Conservation (phyloP, 2,329 filamentous ascomycete genomes). For the Trichophyton mentagrophytes region DNA sequence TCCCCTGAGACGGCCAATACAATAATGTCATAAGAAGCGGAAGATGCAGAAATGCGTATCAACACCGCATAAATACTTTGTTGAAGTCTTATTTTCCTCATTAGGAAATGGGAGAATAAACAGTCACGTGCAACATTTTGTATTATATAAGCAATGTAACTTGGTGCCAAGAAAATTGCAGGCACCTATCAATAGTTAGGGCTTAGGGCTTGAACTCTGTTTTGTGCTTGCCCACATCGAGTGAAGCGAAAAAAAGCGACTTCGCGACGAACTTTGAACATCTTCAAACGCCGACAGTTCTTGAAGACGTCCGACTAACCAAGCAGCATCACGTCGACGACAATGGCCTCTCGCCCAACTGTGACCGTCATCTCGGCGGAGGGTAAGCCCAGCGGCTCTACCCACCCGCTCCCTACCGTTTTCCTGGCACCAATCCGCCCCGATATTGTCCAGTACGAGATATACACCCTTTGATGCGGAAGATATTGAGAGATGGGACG, state of each 20-base stretch:
- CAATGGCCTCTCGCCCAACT: conserved; percentile 92
- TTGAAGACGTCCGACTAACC: not conserved
- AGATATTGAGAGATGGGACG: not conserved
- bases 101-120: not conserved
- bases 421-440: conserved; percentile 96
- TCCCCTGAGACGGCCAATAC: too few species aligned
- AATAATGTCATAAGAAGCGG: too few species aligned
- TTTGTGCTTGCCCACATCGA: conserved; percentile 19
- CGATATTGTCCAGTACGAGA: conserved; percentile 88
- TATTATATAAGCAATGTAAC: not conserved
- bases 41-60: too few species aligned
- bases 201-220: conserved; percentile 24
- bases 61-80: too few species aligned
- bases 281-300: not conserved
- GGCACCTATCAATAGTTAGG: conserved; percentile 18
- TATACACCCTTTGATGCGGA: not conserved
- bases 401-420: conserved; percentile 87
- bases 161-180: not conserved
- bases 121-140: not conserved
- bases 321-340: conserved; percentile 32
- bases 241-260: conserved; percentile 29
- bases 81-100: not conserved
- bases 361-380: conserved; percentile 95
- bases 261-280: not conserved
- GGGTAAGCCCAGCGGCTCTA: conserved; percentile 80